Evolutionary conservation across 2,329 filamentous ascomycete species (phyloP), one percentile per base, ranked within the genome.

Genomic region (Penicillium frequentans): DNA sequence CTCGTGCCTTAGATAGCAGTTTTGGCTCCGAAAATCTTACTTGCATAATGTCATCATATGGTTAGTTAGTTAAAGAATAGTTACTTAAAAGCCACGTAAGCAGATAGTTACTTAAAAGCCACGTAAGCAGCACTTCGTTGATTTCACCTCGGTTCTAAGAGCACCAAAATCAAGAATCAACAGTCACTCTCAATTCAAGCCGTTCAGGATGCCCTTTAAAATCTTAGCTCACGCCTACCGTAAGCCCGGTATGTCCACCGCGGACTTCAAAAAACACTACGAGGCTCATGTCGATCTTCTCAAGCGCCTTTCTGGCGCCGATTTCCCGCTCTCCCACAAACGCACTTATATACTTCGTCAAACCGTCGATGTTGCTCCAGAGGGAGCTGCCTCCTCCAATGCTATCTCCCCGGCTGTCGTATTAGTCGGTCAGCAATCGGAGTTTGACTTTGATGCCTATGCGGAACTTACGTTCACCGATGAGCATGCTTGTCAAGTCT

Each of bases 231-330:
- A 58, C 48, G 56, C 59, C 33, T 65, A 66, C 52, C 54, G 67
- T 56, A 66, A 64, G 29, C 59, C 55, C 14, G 58, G 64, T 21
- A 31, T 67, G n/a, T 63, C 64, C 3, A 56, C 56, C 19, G 50
- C 58, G 33, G 54, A 61, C 11, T 69, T 67, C 56, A 61, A 61
- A 31, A 58, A 55, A 11, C 59, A 58, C 44, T 69, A 67, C 42
- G 66, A 69, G 42, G 61, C 57, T 3, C 63, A 65, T 53, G 45
- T 60, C 39, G 51, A 56, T 1, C 62, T 67, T 14, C 4, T 65
- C 27, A 66, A 65, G 45, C 50, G 51, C 19, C 31, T 69, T 2
- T 14, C 61, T 10, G 58, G 58, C 5, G 52, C 59, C 14, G 56
- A 60, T 13, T 67, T 63, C 26, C 64, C 65, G 2, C 57, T 65